Evolutionary conservation across 2,329 filamentous ascomycete genomes (phyloP).

Genomic region (Colletotrichum tamarilloi): DNA sequence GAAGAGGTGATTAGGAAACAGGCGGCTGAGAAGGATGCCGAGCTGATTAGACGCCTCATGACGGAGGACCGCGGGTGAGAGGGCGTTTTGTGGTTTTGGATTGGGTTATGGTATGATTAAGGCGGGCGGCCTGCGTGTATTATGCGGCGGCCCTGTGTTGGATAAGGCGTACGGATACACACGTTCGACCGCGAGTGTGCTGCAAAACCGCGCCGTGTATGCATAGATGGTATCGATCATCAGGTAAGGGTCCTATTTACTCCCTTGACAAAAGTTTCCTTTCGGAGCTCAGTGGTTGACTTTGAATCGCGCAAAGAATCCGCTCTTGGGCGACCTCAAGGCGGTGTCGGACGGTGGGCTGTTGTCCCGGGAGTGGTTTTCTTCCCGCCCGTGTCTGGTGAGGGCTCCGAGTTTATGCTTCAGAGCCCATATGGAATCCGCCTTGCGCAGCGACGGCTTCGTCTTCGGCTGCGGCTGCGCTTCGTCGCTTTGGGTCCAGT

Average conservation of each 20-base stretch:
- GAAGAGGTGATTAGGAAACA: constrained; percentile 56
- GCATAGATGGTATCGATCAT: constrained; percentile 5
- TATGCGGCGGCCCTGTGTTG: not conserved
- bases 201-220: not conserved
- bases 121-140: not conserved
- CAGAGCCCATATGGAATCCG: constrained; percentile 62
- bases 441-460: constrained; percentile 51
- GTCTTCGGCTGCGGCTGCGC: constrained; percentile 36
- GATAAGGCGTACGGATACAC: constrained; percentile 7
- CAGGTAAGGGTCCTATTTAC: constrained; percentile 8
- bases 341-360: constrained; percentile 35
- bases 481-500: constrained; percentile 71
- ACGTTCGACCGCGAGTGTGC: constrained; percentile 1
- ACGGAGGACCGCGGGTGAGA: constrained; percentile 53
- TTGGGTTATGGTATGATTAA: not conserved
- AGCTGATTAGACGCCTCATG: constrained; percentile 61
- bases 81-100: not conserved
- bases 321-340: constrained; percentile 43
- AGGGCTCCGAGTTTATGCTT: constrained; percentile 52
- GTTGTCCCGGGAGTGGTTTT: constrained; percentile 38
- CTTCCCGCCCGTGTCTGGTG: constrained; percentile 42
- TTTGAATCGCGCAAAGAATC: constrained; percentile 58
- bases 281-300: constrained; percentile 25
- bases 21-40: constrained; percentile 58
- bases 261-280: not conserved